A percentile compares a stretch with the other conserved stretches of the same genome.
Evolutionary conservation across 164 flowering plant genomes (phyloP).

Genomic region (Cinnamomum chago): DNA sequence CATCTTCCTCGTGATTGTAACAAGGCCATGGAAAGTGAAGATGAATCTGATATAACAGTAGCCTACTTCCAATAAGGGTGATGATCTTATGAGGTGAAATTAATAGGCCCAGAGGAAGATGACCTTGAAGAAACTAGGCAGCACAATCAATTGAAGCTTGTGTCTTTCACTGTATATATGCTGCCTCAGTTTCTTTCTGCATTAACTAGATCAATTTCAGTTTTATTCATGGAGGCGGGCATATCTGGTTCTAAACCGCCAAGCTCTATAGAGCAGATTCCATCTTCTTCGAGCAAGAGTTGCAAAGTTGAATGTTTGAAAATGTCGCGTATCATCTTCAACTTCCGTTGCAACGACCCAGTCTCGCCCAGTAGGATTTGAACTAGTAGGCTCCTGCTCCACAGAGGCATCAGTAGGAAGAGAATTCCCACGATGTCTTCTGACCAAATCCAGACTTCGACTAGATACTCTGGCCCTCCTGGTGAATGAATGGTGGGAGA

Average conservation of each 20-base stretch:
- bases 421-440: neutral
- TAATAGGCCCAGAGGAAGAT: too few relatives aligned
- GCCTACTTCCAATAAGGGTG: too few relatives aligned
- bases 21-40: neutral
- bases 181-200: too few relatives aligned
- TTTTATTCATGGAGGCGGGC: neutral
- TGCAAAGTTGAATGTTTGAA: neutral
- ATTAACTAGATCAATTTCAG: neutral
- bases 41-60: neutral
- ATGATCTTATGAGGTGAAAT: too few relatives aligned
- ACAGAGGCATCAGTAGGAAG: neutral
- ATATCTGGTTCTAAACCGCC: neutral
- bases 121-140: too few relatives aligned
- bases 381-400: neutral
- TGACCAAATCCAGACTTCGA: neutral
- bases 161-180: too few relatives aligned
- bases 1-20: too few relatives aligned
- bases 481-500: constrained; percentile 16
- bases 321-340: neutral
- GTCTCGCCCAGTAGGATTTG: neutral
- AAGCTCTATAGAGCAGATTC: neutral
- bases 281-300: neutral
- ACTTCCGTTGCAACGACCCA: neutral
- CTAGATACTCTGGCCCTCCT: neutral
- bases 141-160: too few relatives aligned